Evolutionary conservation across 2,329 filamentous ascomycete species (phyloP), one percentile per base, ranked within the genome.

Genomic region (Fusarium nodosum): DNA sequence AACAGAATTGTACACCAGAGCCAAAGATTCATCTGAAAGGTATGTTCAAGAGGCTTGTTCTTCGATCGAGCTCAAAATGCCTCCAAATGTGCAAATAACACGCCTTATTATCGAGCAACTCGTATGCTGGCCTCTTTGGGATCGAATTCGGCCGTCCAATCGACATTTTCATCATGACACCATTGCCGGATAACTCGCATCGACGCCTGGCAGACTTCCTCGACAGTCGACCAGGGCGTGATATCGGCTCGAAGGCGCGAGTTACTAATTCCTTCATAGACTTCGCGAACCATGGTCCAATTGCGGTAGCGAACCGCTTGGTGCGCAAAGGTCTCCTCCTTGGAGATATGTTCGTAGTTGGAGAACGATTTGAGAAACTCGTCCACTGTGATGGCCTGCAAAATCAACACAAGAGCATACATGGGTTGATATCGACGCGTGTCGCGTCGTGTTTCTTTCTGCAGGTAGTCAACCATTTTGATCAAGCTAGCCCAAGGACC

Each of bases 351-450:
- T 42, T 77, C 76, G 33, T 64, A 69, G 46, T 68, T 74, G 11
- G 68, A 45, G 47, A 79, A 81, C 34, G 77, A 79, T 61, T 78
- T 78, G 38, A 82, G 74, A n/a, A 83, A 72, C 72, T 86, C 82
- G 61, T 86, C 84, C 33, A 82, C 74, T 46, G 81, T 78, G 10
- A 83, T 71, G 16, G 79, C 81, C 52, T 84, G 79, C 38, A 87
- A 77, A 67, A 85, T 80, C 44, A 81, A 71, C 4, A 82, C 74
- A 20, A 86, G 74, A 11, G 80, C 79, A 45, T 78, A 78, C 7
- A 85, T 76, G 1, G 85, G 77, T 8, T 77, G 78, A 50, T 78
- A 79, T 78, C 76, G 59, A 72, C 73, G 48, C 64, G 73, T 13
- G 72, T 78, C 66, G 11, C 78, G 77, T 9, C 80, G 77, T 46